phyloP scores from a whole-genome alignment of 192 early-diverging fungal species.

The Haplosporangium gracile region DNA sequence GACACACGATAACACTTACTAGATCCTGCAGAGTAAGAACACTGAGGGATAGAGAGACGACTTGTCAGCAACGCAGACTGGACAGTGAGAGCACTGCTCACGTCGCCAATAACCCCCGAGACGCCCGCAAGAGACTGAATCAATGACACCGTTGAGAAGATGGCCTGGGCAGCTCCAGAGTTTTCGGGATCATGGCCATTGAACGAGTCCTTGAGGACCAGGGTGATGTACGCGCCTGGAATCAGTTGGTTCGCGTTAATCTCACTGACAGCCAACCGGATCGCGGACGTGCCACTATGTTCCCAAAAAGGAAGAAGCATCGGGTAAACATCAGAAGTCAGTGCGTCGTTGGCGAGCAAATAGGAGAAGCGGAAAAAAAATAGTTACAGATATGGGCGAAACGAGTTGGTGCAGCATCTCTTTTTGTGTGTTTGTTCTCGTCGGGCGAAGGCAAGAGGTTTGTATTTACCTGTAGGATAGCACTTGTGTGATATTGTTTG shows the following conservation, averaged over 20 bases:
- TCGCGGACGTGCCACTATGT: slow-evolving; percentile 63
- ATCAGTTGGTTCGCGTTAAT: slow-evolving; percentile 61
- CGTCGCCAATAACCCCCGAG: slow-evolving; percentile 68
- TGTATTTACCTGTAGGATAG: slow-evolving; percentile 39
- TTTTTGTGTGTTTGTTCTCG: not conserved
- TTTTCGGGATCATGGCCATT: slow-evolving; percentile 57
- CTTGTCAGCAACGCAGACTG: slow-evolving; percentile 63
- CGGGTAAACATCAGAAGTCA: not conserved
- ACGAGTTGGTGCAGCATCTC: not conserved
- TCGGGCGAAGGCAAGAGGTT: too few species aligned
- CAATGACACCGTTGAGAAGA: slow-evolving; percentile 62
- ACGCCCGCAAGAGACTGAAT: slow-evolving; percentile 60
- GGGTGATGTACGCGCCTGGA: slow-evolving; percentile 61
- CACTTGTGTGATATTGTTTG: slow-evolving; percentile 46
- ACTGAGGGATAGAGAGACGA: slow-evolving; percentile 63
- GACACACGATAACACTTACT: slow-evolving; percentile 40
- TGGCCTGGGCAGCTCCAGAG: slow-evolving; percentile 61
- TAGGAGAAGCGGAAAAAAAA: not conserved
- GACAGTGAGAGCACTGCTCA: slow-evolving; percentile 61
- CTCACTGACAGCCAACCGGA: slow-evolving; percentile 63
- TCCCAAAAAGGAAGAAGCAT: not conserved
- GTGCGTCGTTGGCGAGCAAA: not conserved
- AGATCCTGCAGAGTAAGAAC: slow-evolving; percentile 64
- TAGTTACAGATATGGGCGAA: not conserved
- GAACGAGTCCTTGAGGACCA: slow-evolving; percentile 66